These are phyloP conservation scores for Yamadazyma phyllophila DNA, from an alignment of 805 yeast species.

Conservation along the genomic window DNA sequence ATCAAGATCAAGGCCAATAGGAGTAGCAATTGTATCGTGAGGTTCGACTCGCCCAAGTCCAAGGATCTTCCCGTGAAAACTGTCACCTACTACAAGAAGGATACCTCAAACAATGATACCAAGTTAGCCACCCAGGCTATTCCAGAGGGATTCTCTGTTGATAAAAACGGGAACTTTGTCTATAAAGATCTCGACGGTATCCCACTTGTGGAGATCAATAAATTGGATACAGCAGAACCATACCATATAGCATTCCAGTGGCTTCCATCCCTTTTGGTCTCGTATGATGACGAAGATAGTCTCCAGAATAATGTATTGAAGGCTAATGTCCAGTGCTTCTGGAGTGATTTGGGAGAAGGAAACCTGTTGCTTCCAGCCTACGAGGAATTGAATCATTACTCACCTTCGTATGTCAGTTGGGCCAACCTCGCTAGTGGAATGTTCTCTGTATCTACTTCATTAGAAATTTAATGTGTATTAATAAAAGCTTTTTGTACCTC, in stretches of 20 bases:
- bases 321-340: constrained; percentile 63
- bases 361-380: constrained; percentile 60
- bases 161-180: constrained; percentile 41
- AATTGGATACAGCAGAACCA: constrained; percentile 54
- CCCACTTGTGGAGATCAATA: constrained; percentile 61
- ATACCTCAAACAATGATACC: constrained; percentile 15
- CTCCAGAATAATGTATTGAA: constrained; percentile 39
- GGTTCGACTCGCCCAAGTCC: constrained; percentile 43
- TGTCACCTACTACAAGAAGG: constrained; percentile 48
- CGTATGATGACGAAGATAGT: constrained; percentile 23
- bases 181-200: constrained; percentile 63
- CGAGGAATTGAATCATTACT: constrained; percentile 64
- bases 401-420: constrained; percentile 64
- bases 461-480: constrained; percentile 30
- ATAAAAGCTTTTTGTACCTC: neutral
- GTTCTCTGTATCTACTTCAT: constrained; percentile 53
- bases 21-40: constrained; percentile 62
- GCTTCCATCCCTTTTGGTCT: constrained; percentile 60
- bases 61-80: constrained; percentile 61
- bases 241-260: constrained; percentile 71
- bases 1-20: constrained; percentile 55
- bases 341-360: constrained; percentile 65
- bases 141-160: constrained; percentile 48
- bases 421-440: constrained; percentile 69
- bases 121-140: constrained; percentile 16